Evolutionary conservation across 1,139 yeast genomes (phyloP).

Genomic region (Candida gigantensis): DNA sequence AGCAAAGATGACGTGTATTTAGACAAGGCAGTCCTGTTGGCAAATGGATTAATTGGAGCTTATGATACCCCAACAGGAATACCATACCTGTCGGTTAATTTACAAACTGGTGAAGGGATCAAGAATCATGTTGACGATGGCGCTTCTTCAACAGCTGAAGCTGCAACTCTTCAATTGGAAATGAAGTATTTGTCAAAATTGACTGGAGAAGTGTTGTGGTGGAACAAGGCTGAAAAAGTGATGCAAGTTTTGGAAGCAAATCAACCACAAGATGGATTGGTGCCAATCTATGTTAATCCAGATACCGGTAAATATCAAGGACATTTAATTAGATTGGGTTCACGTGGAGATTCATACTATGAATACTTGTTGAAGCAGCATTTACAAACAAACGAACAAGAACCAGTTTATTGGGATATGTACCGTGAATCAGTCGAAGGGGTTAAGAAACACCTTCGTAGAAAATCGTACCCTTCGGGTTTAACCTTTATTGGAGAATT

Average conservation of each 20-base stretch:
- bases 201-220: constrained; percentile 76
- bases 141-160: constrained; percentile 84
- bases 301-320: constrained; percentile 73
- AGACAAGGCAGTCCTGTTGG: constrained; percentile 77
- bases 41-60: constrained; percentile 64
- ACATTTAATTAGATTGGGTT: constrained; percentile 70
- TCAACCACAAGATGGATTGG: constrained; percentile 71
- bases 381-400: constrained; percentile 69
- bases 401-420: constrained; percentile 66
- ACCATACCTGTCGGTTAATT: constrained; percentile 79
- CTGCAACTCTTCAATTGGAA: constrained; percentile 83
- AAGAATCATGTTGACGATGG: constrained; percentile 64
- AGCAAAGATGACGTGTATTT: constrained; percentile 70
- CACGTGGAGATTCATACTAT: constrained; percentile 92
- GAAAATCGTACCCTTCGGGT: constrained; percentile 61
- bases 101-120: constrained; percentile 61
- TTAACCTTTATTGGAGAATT: constrained; percentile 78
- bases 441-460: constrained; percentile 59
- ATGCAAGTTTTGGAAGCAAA: constrained; percentile 63
- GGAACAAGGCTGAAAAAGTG: constrained; percentile 76
- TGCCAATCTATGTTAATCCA: constrained; percentile 78
- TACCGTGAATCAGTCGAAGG: constrained; percentile 79
- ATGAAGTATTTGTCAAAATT: constrained; percentile 78
- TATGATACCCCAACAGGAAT: constrained; percentile 66
- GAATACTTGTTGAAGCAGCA: constrained; percentile 88